These are phyloP conservation scores for Quillaja saponaria DNA, from an alignment of 306 rosid species.

Conservation along the genomic window DNA sequence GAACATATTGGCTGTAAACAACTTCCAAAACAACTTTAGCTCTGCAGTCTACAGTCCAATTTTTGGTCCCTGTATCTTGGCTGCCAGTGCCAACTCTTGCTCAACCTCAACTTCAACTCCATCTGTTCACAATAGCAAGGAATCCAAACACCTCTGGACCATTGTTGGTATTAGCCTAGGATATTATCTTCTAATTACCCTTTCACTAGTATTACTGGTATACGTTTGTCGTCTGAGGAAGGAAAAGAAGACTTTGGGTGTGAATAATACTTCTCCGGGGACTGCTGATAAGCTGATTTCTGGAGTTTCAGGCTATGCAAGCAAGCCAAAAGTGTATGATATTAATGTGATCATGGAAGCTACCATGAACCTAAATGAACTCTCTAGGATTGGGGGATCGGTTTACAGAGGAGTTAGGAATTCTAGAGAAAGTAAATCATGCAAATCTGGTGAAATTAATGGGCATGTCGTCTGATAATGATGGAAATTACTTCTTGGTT, in stretches of 20 bases:
- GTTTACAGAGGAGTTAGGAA: slow-evolving; percentile 73
- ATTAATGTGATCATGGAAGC: slow-evolving; percentile 53
- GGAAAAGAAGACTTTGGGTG: slow-evolving; percentile 38
- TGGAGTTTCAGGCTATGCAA: slow-evolving; percentile 70
- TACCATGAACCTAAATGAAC: slow-evolving; percentile 61
- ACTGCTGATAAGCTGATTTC: slow-evolving; percentile 55
- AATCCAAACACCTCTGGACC: slow-evolving; percentile 21
- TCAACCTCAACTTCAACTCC: no score
- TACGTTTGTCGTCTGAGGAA: slow-evolving; percentile 27
- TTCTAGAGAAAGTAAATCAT: slow-evolving; percentile 79
- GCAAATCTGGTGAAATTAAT: slow-evolving; percentile 71
- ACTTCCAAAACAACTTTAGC: slow-evolving; percentile 35
- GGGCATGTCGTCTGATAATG: slow-evolving; percentile 55
- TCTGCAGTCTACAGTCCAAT: slow-evolving; percentile 47
- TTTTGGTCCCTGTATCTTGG: slow-evolving; percentile 53
- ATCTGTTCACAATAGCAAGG: slow-evolving; percentile 19
- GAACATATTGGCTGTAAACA: slow-evolving; percentile 49
- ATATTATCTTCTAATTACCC: slow-evolving; percentile 32
- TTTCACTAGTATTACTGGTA: slow-evolving; percentile 26
- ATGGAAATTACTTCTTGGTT: slow-evolving; percentile 56
- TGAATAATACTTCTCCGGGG: slow-evolving; percentile 39
- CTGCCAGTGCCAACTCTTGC: slow-evolving; percentile 65
- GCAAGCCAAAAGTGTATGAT: slow-evolving; percentile 65
- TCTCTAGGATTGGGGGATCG: slow-evolving; percentile 59
- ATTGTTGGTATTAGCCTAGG: slow-evolving; percentile 44